These are phyloP conservation scores for Backusella macrospora DNA, from an alignment of 192 early-diverging fungal genomes.

Conservation along the genomic window DNA sequence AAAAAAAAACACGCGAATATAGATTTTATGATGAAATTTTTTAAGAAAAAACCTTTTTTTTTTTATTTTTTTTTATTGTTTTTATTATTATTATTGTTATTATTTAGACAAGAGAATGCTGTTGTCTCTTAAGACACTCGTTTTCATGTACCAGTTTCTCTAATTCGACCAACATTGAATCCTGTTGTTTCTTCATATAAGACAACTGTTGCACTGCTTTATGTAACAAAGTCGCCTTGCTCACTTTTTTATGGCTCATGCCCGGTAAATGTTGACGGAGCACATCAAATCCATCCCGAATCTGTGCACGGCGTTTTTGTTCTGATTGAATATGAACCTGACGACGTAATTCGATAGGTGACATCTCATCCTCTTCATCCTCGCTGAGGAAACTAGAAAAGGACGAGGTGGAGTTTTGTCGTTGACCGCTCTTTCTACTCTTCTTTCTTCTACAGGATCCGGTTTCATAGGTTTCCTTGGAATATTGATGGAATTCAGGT, in stretches of 20 bases:
- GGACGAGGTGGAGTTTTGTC: neutral
- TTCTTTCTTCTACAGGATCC: conserved; percentile 23
- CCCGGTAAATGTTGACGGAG: conserved; percentile 44
- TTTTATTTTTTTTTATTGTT: no score
- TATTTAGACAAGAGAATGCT: neutral
- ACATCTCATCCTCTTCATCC: neutral
- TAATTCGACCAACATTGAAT: conserved; percentile 23
- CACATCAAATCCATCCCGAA: conserved; percentile 47
- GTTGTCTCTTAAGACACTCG: conserved; percentile 22
- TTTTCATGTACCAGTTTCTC: conserved; percentile 27
- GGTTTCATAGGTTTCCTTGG: conserved; percentile 41
- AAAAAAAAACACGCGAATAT: conserved; percentile 10
- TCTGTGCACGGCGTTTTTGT: conserved; percentile 49
- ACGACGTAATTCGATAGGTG: conserved; percentile 42
- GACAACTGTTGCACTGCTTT: conserved; percentile 43
- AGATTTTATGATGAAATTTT: no score
- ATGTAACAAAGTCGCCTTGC: conserved; percentile 42
- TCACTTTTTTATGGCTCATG: conserved; percentile 43
- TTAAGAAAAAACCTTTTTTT: no score
- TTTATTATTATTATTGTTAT: neutral
- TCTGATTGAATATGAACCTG: conserved; percentile 51
- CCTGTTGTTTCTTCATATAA: conserved; percentile 43
- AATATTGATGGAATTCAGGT: conserved; percentile 42
- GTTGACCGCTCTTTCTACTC: conserved; percentile 13
- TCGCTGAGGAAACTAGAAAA: neutral